These are phyloP conservation scores for Phytophthora vignae DNA, from an alignment of 352 stramenopile species.

Conservation along the genomic window DNA sequence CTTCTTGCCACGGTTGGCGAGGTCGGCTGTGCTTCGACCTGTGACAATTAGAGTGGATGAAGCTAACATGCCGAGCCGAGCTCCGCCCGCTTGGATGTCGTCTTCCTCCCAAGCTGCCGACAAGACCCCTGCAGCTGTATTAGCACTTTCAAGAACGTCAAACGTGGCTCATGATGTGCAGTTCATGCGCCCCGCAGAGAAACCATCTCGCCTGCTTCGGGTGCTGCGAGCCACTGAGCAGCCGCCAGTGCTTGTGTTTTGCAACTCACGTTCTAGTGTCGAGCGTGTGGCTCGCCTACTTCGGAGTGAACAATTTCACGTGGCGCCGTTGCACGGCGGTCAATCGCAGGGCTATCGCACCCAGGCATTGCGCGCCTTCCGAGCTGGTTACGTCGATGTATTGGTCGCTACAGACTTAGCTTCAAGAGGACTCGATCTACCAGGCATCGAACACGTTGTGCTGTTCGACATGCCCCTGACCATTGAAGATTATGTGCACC, in stretches of 20 bases:
- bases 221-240: slow-evolving; percentile 77
- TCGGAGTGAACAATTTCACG: slow-evolving; percentile 94
- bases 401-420: slow-evolving; percentile 93
- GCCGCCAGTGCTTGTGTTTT: slow-evolving; percentile 97
- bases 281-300: slow-evolving; percentile 94
- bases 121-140: neutral
- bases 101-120: neutral
- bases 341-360: slow-evolving; percentile 77
- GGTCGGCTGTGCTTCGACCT: slow-evolving; percentile 93
- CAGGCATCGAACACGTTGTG: slow-evolving; percentile 85
- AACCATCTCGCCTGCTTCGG: slow-evolving; percentile 49
- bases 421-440: slow-evolving; percentile 89
- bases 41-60: slow-evolving; percentile 92
- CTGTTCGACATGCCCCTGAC: slow-evolving; percentile 92
- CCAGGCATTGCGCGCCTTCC: slow-evolving; percentile 57
- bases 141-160: slow-evolving; percentile 26
- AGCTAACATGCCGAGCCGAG: slow-evolving; percentile 21
- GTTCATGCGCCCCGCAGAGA: slow-evolving; percentile 59
- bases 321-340: slow-evolving; percentile 95
- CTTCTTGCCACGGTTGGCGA: slow-evolving; percentile 92
- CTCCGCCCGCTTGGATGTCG: neutral
- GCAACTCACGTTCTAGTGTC: slow-evolving; percentile 96
- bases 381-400: slow-evolving; percentile 69
- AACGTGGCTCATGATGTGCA: slow-evolving; percentile 93
- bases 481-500: slow-evolving; percentile 94